Base-by-base conservation (phyloP, 305 asterid species). In the Fraxinus sp. region DNA sequence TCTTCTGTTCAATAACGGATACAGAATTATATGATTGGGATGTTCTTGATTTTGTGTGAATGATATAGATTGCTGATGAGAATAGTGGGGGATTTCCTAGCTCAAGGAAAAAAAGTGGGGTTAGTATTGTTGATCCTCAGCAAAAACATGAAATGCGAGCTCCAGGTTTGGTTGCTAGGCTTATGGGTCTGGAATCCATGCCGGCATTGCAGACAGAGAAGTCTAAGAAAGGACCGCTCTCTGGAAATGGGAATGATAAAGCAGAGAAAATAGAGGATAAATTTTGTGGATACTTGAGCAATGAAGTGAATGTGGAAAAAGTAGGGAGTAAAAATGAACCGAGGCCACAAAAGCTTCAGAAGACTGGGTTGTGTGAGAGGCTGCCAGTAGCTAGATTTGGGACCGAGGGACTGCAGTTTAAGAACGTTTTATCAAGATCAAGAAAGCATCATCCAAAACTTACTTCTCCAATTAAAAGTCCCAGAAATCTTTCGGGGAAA, bases 161-260 rank as follows among this genome's bases (percentile, higher is more conserved):
- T 0, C 99, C 99, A 1, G 89, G 95, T 11, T 85, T 97, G 90
- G 94, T 97, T 79, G 99, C 98, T 68, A 87, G 97, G 90, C 98
- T 97, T 82, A 97, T 97, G 99, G 99, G 98, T 8, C 86, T 97
- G 84, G 99, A 97, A 33, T 91, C 97, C 24, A 89, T 97, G 92
- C 99, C 99, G 0, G 83, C 91, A 11, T 81, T 78, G 37, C 90
- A 88, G 7, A 76, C 85, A 13, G 89, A 86, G 35, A 90, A 87
- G 57, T 62, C 88, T 8, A 91, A 88, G 87, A 91, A 86, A 83
- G 85, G 30, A 76, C 71, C 82, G 22, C 77, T 77, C 18, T 86
- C 93, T 79, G 85, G 75, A 66, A 20, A 37, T 57, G 86, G 70
- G 32, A 83, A 64, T 28, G 74, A 83, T 13, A 81, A 81, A 41